Evolutionary conservation across 257 asterid species (phyloP), one percentile per base, ranked within the genome.

Genomic region (Solanum clarkiae): DNA sequence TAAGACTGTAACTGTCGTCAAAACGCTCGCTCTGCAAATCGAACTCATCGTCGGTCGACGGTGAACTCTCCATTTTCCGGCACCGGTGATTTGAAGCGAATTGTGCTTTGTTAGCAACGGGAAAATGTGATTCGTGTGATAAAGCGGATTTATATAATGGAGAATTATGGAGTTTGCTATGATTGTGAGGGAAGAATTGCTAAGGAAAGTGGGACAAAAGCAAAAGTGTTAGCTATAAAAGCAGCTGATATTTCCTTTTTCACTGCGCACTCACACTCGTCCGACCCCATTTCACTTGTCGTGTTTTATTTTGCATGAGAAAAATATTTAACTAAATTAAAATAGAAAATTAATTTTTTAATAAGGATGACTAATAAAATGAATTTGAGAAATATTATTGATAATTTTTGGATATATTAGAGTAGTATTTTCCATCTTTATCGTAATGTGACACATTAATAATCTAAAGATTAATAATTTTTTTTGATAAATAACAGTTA

Each of bases 1-100:
- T 95, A 57, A 91, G 70, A 87, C 96, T 92, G 87, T 95, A 95
- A 89, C 93, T 77, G 44, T 77, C 82, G 82, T 91, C 94, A 85
- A 88, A 17, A 90, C 92, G 82, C 81, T 91, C 68, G 92, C 93
- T 86, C 85, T 88, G 57, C 53, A 84, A 93, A 68, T 92, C 97
- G 15, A 54, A 84, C 86, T 85, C 96, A 6, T 87, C 92, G 6
- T 91, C 98, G 16, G 87, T 91, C 2, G 90, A 95, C 70, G 94
- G 92, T 51, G 90, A 85, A 40, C 75, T 66, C n/a, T 84, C 90
- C 93, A 90, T 92, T 86, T 9, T 26, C 68, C 84, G 15, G 60
- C 80, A 42, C 55, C 29, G 56, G 26, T 9, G 29, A 49, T 13
- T 74, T 49, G 40, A n/a, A 22, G 57, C 12, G 81, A 72, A 49